phyloP scores from a whole-genome alignment of 164 flowering plant species.

The Kalanchoe fedtschenkoi region DNA sequence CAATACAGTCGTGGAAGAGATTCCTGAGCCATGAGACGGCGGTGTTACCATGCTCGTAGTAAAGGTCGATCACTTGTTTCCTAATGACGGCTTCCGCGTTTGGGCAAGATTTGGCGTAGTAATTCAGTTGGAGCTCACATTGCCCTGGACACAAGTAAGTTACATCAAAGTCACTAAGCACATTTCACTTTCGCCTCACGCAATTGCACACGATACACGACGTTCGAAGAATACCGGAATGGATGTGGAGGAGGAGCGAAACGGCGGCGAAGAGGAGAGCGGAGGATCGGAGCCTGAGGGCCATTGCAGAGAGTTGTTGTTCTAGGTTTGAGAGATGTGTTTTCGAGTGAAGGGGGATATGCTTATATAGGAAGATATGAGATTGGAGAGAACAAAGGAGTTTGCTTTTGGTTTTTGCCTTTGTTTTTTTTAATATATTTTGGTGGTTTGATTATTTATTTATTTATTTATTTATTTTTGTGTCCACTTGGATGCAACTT shows the following conservation, averaged over 20 bases:
- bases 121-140: constrained; percentile 1
- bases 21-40: constrained; percentile 8
- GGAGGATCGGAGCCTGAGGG: background rate
- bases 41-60: constrained; percentile 7
- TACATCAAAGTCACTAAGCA: background rate
- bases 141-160: background rate
- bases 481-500: too few species aligned
- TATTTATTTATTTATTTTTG: too few species aligned
- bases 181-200: background rate
- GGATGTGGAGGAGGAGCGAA: background rate
- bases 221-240: constrained; percentile 1
- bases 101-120: constrained; percentile 4
- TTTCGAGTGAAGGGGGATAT: background rate
- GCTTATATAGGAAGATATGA: constrained; percentile 1
- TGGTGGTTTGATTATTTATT: too few species aligned
- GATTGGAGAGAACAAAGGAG: background rate
- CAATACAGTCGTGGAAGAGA: constrained; percentile 7
- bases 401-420: too few species aligned
- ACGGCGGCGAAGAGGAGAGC: background rate
- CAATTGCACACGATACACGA: background rate
- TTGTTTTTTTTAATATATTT: too few species aligned
- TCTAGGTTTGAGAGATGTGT: background rate
- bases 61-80: constrained; percentile 1
- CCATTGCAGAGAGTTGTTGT: background rate
- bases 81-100: background rate